Base-by-base conservation (phyloP, 2,329 filamentous ascomycete species). In the Amauroascus niger region DNA sequence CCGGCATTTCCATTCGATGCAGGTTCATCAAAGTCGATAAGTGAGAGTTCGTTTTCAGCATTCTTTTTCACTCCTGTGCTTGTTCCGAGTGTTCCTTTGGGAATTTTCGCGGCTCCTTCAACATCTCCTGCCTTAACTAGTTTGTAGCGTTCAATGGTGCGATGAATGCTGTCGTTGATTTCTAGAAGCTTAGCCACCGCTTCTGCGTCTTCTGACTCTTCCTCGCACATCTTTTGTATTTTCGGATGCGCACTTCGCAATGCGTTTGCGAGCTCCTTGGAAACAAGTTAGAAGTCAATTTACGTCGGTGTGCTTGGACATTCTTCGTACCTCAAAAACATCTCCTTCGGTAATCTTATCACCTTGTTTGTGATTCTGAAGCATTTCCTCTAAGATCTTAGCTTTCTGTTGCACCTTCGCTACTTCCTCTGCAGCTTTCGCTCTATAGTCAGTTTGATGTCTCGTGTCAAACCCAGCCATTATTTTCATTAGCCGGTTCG, bases 191-290 rank as follows among this genome's bases (percentile, higher is more conserved):
- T 95, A 41, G 89, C 87, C 5, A 98, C 93, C 4, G 93, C 93
- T 73, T 96, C 93, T 57, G 89, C 84, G 65, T 98, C 93, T 57
- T 97, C 91, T 9, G 90, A 96, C 66, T 98, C 93, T 70, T 98
- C 93, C 70, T 97, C 91, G 65, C 91, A 97, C 91, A 98, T 98
- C 73, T 88, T 96, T 68, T 97, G 91, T 60, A 98, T 97, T 74
- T 98, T 98, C 7, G 93, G 93, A 64, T 98, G 93, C 1, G 93
- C 93, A 65, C 86, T 96, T 68, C 88, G 87, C 44, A 98, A 77
- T 8, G 93, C 83, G 59, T 86, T 84, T 4, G 90, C 90, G 52
- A 98, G 79, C 75, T 98, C 93, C 76, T 90, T 57, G 49, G 56
- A 49, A 45, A 18, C 46, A 60, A 22, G 59, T 56, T 47, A 39